Percentiles rank a stretch among this genome's conserved stretches.
Evolutionary conservation across 768 basidiomycete species (phyloP).

Genomic region (Mycena rebaudengoi): DNA sequence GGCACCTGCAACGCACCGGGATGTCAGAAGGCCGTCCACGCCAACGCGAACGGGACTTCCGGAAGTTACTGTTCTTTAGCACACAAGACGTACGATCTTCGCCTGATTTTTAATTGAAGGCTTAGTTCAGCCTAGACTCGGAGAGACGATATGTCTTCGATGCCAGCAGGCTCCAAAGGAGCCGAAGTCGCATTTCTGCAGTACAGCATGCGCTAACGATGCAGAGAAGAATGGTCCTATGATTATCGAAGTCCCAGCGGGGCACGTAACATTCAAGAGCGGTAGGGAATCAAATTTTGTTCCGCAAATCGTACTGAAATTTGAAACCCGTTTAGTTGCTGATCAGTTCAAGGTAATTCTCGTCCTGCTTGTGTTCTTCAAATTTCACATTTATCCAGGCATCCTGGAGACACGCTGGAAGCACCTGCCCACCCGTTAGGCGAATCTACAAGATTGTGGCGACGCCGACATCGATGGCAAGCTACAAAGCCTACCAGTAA

Average conservation of each 20-base stretch:
- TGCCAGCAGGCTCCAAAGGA: constrained; percentile 66
- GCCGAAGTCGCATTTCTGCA: constrained; percentile 69
- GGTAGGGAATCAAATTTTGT: constrained; percentile 48
- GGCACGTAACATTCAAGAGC: constrained; percentile 70
- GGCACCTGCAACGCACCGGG: constrained; percentile 62
- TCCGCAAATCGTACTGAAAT: neutral
- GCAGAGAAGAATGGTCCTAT: constrained; percentile 63
- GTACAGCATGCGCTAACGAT: constrained; percentile 60
- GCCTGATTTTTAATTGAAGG: neutral
- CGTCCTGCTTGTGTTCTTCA: too few relatives aligned
- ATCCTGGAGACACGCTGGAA: constrained; percentile 70
- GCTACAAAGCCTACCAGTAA: constrained; percentile 71
- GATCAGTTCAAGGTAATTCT: constrained; percentile 66
- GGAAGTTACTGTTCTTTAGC: constrained; percentile 60
- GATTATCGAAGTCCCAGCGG: constrained; percentile 65
- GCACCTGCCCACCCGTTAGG: constrained; percentile 63
- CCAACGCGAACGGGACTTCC: constrained; percentile 46
- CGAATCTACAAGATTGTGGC: constrained; percentile 72
- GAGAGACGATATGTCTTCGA: constrained; percentile 63
- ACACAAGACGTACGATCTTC: constrained; percentile 54
- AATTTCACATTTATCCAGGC: constrained; percentile 23
- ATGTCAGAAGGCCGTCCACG: constrained; percentile 54
- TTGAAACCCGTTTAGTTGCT: constrained; percentile 47
- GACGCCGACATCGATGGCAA: constrained; percentile 55
- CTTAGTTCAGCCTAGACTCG: constrained; percentile 40